phyloP scores from a whole-genome alignment of 2,329 filamentous ascomycete genomes.

The Fusarium cyanostomum region DNA sequence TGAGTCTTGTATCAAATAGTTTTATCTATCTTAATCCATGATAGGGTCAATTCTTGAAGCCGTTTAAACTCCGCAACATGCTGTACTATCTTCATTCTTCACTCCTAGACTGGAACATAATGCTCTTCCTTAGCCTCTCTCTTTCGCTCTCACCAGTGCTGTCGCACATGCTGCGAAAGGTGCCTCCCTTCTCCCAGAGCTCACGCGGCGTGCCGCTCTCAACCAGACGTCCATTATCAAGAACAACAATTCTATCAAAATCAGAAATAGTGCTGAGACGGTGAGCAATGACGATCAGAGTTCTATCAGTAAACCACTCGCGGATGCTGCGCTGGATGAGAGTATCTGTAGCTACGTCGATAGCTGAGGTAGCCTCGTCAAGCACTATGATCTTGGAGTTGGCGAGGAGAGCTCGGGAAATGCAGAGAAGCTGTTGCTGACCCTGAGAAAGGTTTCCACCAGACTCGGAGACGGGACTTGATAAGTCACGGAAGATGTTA shows the following conservation, averaged over 20 bases:
- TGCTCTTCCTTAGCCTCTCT: slow-evolving; percentile 58
- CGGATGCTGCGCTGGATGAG: slow-evolving; percentile 77
- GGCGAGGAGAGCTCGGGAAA: slow-evolving; percentile 75
- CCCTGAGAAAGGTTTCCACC: slow-evolving; percentile 79
- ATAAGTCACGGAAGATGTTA: slow-evolving; percentile 70
- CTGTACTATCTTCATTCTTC: too few species aligned
- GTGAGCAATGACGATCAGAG: slow-evolving; percentile 78
- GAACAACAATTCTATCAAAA: slow-evolving; percentile 76
- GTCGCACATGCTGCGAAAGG: slow-evolving; percentile 69
- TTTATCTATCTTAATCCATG: slow-evolving; percentile 2
- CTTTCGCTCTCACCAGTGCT: slow-evolving; percentile 61
- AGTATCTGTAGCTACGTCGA: slow-evolving; percentile 77
- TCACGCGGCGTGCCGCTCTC: slow-evolving; percentile 72
- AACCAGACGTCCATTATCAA: slow-evolving; percentile 71
- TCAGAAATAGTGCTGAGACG: slow-evolving; percentile 78
- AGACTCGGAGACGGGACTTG: slow-evolving; percentile 71
- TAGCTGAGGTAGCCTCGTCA: slow-evolving; percentile 80
- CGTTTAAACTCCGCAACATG: too few species aligned
- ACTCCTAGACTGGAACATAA: slow-evolving; percentile 36
- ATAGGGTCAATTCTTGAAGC: neutral
- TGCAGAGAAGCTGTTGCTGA: slow-evolving; percentile 77
- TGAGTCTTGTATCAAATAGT: slow-evolving; percentile 6
- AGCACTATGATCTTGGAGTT: slow-evolving; percentile 79
- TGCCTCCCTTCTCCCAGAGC: slow-evolving; percentile 62
- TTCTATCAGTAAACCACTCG: slow-evolving; percentile 74